These are phyloP conservation scores for Candida rishiriensis DNA, from an alignment of 805 yeast genomes.

Conservation along the genomic window DNA sequence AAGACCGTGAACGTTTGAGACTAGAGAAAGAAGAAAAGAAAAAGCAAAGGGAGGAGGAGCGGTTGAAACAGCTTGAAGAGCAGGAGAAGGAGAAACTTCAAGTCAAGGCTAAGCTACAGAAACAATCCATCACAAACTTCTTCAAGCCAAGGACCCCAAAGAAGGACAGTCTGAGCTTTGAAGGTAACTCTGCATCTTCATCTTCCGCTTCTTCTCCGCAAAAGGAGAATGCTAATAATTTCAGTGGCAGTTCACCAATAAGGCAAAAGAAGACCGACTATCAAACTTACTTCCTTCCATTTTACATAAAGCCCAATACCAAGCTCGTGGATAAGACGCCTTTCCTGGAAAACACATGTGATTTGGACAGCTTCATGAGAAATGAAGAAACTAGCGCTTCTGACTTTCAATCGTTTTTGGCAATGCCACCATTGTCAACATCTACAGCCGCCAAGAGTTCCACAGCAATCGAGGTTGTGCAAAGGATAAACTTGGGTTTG, in stretches of 20 bases:
- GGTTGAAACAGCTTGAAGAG: constrained; percentile 14
- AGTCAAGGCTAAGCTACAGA: constrained; percentile 22
- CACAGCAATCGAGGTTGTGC: constrained; percentile 28
- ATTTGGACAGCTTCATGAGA: constrained; percentile 11
- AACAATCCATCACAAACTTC: constrained; percentile 31
- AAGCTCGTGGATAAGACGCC: constrained; percentile 6
- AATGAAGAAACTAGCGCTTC: constrained; percentile 7
- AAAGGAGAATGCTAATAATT: too few species aligned
- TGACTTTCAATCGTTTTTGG: constrained; percentile 12
- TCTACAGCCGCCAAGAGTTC: not conserved
- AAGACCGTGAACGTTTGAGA: constrained; percentile 28
- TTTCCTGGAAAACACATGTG: not conserved
- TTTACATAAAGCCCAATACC: constrained; percentile 25
- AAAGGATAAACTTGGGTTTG: constrained; percentile 29
- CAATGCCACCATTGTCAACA: not conserved
- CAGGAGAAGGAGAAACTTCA: constrained; percentile 17
- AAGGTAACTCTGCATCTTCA: not conserved
- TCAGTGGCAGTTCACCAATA: not conserved
- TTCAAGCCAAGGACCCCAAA: constrained; percentile 21
- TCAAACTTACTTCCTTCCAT: constrained; percentile 26
- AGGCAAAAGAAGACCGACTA: constrained; percentile 12
- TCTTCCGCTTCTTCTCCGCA: not conserved
- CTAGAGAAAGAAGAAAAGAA: constrained; percentile 15
- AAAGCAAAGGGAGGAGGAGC: constrained; percentile 16
- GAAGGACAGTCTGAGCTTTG: not conserved